Evolutionary conservation across 139 green algal genomes (phyloP).

Genomic region (Tetradesmus obliquus): DNA sequence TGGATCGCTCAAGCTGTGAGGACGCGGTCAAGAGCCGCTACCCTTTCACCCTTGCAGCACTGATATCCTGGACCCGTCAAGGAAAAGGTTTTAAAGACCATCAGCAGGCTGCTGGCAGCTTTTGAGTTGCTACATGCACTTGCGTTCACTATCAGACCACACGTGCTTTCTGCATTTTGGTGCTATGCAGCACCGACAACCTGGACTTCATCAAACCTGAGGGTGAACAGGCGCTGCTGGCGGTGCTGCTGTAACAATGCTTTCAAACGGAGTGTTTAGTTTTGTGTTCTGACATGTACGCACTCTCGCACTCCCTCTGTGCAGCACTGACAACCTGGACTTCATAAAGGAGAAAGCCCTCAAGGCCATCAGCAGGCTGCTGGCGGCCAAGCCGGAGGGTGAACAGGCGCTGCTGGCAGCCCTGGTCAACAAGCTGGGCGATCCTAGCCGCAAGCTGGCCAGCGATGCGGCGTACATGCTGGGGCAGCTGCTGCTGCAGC

Average conservation of each 20-base stretch:
- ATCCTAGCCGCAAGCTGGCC: constrained; percentile 88
- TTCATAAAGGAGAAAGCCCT: constrained; percentile 58
- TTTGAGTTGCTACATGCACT: too few relatives aligned
- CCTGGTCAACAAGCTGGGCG: constrained; percentile 97
- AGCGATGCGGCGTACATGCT: constrained; percentile 91
- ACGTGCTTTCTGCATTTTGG: not conserved
- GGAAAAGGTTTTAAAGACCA: too few relatives aligned
- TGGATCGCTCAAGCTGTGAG: not conserved
- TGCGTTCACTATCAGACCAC: too few relatives aligned
- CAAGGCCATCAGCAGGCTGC: constrained; percentile 68
- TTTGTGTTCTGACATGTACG: too few relatives aligned
- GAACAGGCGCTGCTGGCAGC: constrained; percentile 77
- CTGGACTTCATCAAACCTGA: constrained; percentile 87
- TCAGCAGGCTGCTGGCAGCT: too few relatives aligned
- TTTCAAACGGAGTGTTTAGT: too few relatives aligned
- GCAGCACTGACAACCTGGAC: constrained; percentile 82
- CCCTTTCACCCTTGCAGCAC: too few relatives aligned
- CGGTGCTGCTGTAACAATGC: not conserved
- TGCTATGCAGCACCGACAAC: constrained; percentile 67
- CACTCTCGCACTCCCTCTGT: not conserved
- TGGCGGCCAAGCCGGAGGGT: constrained; percentile 79
- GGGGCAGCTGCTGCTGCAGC: constrained; percentile 78
- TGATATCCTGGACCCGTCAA: too few relatives aligned
- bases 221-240: constrained; percentile 78
- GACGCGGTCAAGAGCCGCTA: too few relatives aligned